Base-by-base conservation (phyloP, 306 rosid species). In the Herpetospermum pedunculosum region DNA sequence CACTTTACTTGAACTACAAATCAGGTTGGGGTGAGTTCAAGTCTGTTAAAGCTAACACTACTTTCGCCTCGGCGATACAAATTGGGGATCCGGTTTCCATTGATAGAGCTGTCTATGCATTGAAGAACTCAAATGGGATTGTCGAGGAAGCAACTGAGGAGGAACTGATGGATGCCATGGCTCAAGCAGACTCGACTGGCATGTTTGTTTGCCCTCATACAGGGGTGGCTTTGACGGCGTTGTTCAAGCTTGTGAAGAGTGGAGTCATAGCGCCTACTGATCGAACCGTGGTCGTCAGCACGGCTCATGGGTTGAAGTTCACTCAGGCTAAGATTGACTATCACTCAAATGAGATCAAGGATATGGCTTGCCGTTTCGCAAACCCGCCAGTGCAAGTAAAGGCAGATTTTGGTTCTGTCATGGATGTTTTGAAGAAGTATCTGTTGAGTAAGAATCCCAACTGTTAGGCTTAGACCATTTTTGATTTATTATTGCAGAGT, bases 101-200 rank as follows among this genome's bases (percentile, higher is more conserved):
- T 13, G 96, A 92, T 65, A 86, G 97, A 65, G 97, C 97, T 0
- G 96, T 92, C 63, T 80, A 57, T 70, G 97, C 97, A 0, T 74
- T 92, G 59, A 81, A 74, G 88, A 89, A 87, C 44, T 87, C 92
- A 6, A 47, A 84, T 70, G 92, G 97, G 72, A 89, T 92, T 6
- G 97, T 92, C 16, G 97, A 89, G 92, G 97, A 92, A 80, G 97
- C 97, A 0, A 89, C 96, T 0, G 96, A 92, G 87, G 90, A 89
- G 75, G 97, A 89, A 52, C 75, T 92, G 81, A 92, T 92, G 97
- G 96, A 92, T 62, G 92, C 96, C 25, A 84, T 74, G 87, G 90
- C 92, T 49, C 92, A 89, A 55, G 97, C 96, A 0, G 97, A 92
- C 71, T 83, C 89, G 3, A 89, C 97, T 1, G 97, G 97, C 47